Evolutionary conservation across 2,329 filamentous ascomycete species (phyloP), one percentile per base, ranked within the genome.

Genomic region (Penicillium brasilianum): DNA sequence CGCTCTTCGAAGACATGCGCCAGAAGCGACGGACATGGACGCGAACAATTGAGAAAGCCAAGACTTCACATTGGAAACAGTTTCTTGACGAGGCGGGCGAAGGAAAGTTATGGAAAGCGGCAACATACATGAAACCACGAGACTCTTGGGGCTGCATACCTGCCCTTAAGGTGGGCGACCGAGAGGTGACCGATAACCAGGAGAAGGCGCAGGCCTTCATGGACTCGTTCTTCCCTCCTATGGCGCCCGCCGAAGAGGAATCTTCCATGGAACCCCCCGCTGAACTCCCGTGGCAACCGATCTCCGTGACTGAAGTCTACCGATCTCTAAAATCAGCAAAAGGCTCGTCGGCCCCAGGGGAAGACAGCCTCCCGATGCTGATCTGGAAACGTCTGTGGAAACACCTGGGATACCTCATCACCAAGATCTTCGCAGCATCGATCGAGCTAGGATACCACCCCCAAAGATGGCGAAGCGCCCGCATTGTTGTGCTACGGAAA

Each of bases 401-500:
- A 16, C 13, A 44, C 25, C 34, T 55, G 14, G 53, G 55, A 22
- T 16, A 5, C 28, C 5, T 48, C 3, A 60, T 66, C 28, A 44
- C 46, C 2, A 28, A 36, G 10, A 59, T 63, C 6, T 63, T 66
- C 43, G 32, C 44, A 8, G 41, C 57, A n/a, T 63, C 22, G 0
- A 16, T 64, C 1, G 22, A 61, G 16, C 58, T 65, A 48, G 63
- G 65, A 32, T 50, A 71, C 48, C 60, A 69, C 50, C 69, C 63
- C 7, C 34, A 55, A 25, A 53, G 57, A 57, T 71, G 59, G 67
- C 53, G 63, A 13, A 55, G 20, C 10, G 66, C 62, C 25, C 59
- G 58, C 18, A 71, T 72, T 36, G 50, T 71, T 9, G 65, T 69
- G 2, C 58, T 72, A 20, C 56, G 67, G 22, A 74, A 74, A 41